Evolutionary conservation across 306 rosid species (phyloP).

Genomic region (Sophora flavescens): DNA sequence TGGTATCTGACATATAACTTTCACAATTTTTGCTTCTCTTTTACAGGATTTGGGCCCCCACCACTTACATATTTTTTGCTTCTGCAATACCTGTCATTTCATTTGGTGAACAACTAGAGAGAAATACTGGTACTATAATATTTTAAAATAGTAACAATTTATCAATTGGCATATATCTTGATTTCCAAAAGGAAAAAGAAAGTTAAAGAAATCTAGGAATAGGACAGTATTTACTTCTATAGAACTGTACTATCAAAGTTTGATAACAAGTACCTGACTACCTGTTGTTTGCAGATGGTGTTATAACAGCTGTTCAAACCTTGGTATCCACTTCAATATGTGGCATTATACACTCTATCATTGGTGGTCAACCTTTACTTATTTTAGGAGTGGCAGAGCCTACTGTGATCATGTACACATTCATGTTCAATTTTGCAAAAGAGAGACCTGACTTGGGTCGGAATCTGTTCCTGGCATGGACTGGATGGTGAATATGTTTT

Average conservation of each 20-base stretch:
- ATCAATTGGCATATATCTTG: not conserved
- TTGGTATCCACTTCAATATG: constrained; percentile 85
- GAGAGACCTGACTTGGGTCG: constrained; percentile 80
- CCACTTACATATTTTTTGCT: constrained; percentile 87
- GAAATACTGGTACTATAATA: constrained; percentile 68
- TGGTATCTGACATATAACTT: not conserved
- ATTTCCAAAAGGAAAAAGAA: not conserved
- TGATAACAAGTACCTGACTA: not conserved
- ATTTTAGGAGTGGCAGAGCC: constrained; percentile 99
- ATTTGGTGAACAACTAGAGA: constrained; percentile 83
- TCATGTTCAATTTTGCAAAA: constrained; percentile 93
- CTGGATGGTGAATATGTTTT: constrained; percentile 69
- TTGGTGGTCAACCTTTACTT: constrained; percentile 94
- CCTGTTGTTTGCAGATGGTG: constrained; percentile 67
- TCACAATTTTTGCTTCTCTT: constrained; percentile 31
- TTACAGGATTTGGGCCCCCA: constrained; percentile 89
- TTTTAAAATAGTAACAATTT: constrained; percentile 33
- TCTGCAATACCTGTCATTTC: constrained; percentile 89
- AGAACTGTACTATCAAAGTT: not conserved
- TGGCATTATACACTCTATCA: constrained; percentile 86
- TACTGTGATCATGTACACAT: constrained; percentile 94
- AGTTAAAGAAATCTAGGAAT: not conserved
- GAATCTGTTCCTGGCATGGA: constrained; percentile 86
- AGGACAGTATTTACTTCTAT: not conserved
- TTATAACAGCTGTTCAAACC: constrained; percentile 94